A percentile compares a stretch with the other conserved stretches of the same genome.
Conservation (phyloP, 2,329 filamentous ascomycete species). For the Didymella segeticola region DNA sequence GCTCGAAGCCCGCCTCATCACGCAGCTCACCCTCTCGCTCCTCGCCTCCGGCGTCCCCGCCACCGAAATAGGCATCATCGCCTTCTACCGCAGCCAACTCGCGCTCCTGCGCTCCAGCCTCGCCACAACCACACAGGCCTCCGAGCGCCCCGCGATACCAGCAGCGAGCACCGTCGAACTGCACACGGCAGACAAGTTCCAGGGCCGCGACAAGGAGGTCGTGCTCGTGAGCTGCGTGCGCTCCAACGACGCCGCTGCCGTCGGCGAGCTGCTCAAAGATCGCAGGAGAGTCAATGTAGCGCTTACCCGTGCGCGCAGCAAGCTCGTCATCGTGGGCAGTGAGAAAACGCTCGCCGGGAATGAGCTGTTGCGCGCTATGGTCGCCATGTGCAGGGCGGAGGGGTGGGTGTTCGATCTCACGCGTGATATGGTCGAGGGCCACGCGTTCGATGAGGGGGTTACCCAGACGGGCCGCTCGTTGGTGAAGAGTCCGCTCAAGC, state of each 20-base stretch:
- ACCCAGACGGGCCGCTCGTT: constrained; percentile 49
- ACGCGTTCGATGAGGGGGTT: constrained; percentile 68
- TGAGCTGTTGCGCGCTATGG: constrained; percentile 78
- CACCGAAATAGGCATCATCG: constrained; percentile 88
- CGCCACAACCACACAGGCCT: constrained; percentile 56
- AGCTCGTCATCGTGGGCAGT: constrained; percentile 87
- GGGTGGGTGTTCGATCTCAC: constrained; percentile 83
- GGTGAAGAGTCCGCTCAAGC: too few relatives aligned
- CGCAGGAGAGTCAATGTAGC: constrained; percentile 96
- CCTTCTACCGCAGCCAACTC: constrained; percentile 93
- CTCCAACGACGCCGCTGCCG: constrained; percentile 78
- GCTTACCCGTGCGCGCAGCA: constrained; percentile 89
- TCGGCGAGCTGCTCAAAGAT: constrained; percentile 91
- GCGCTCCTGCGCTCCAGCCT: constrained; percentile 79
- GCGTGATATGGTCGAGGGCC: constrained; percentile 67
- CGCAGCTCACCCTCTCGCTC: constrained; percentile 81
- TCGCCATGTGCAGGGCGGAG: constrained; percentile 76
- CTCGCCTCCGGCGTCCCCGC: constrained; percentile 77
- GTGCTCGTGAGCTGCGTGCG: constrained; percentile 87
- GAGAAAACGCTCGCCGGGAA: constrained; percentile 72
- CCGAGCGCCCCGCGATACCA: constrained; percentile 47
- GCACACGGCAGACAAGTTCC: constrained; percentile 96
- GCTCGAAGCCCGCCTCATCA: constrained; percentile 77
- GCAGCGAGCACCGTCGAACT: constrained; percentile 71
- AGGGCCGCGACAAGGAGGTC: constrained; percentile 94